phyloP scores from a whole-genome alignment of 768 basidiomycete species.

The Mycena filopes region DNA sequence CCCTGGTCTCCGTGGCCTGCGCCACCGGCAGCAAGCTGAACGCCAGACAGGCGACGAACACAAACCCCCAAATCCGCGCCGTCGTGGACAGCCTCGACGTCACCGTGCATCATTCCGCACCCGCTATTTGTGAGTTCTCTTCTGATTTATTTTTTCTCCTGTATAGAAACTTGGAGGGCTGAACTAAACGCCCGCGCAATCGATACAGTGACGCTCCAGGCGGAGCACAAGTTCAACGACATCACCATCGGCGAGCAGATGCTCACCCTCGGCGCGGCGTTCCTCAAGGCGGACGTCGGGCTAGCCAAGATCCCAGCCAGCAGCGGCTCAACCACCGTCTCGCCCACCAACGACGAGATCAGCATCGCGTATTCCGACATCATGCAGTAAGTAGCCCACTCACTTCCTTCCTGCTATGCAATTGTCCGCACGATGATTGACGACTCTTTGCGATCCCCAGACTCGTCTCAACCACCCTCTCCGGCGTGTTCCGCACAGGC shows the following conservation, averaged over 20 bases:
- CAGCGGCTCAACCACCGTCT: slow-evolving; percentile 27
- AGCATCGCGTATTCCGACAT: slow-evolving; percentile 24
- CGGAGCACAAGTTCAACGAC: slow-evolving; percentile 22
- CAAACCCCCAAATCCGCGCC: slow-evolving; percentile 4
- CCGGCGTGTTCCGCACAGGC: slow-evolving; percentile 19
- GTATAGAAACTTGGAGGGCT: no score
- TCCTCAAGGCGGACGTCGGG: neutral
- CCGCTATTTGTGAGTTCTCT: slow-evolving; percentile 10
- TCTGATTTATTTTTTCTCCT: no score
- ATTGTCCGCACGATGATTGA: neutral
- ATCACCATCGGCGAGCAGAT: slow-evolving; percentile 12
- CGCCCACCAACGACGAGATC: slow-evolving; percentile 33
- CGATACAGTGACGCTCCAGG: slow-evolving; percentile 19
- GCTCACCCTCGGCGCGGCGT: slow-evolving; percentile 11
- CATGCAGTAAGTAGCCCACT: slow-evolving; percentile 14
- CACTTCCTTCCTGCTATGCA: neutral
- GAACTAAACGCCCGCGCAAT: neutral
- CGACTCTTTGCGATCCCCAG: neutral
- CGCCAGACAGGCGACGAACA: slow-evolving; percentile 19
- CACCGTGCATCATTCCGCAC: slow-evolving; percentile 5
- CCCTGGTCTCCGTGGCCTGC: slow-evolving; percentile 8
- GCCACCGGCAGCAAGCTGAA: slow-evolving; percentile 4
- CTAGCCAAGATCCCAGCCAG: slow-evolving; percentile 23
- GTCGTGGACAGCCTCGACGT: slow-evolving; percentile 18
- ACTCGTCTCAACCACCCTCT: slow-evolving; percentile 19